Conservation (phyloP, 768 basidiomycete species). For the Suillus placidus region DNA sequence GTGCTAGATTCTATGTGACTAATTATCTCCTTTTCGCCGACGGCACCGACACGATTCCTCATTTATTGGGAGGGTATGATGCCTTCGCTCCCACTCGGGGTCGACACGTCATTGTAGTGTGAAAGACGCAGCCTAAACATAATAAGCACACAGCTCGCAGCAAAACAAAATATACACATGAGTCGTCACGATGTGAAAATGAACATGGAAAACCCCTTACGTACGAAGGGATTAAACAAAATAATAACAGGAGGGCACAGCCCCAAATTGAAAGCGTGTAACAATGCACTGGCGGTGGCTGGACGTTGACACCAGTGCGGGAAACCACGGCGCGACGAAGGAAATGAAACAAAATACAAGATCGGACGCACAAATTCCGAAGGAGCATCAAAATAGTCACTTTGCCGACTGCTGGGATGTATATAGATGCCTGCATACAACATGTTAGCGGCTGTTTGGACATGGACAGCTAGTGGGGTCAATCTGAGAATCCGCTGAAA, state of each 20-base stretch:
- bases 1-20: constrained; percentile 1
- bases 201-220: background rate
- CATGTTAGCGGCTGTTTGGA: background rate
- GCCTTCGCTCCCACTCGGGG: constrained; percentile 15
- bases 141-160: background rate
- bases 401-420: constrained; percentile 96
- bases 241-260: background rate
- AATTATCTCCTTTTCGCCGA: background rate
- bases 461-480: background rate
- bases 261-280: background rate
- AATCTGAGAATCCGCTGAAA: constrained; percentile 8
- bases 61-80: constrained; percentile 7
- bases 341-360: background rate
- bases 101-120: constrained; percentile 26
- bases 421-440: constrained; percentile 76
- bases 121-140: constrained; percentile 31
- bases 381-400: constrained; percentile 98
- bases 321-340: background rate
- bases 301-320: background rate
- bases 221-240: background rate
- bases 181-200: background rate
- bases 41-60: background rate
- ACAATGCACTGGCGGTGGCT: background rate
- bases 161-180: background rate
- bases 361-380: constrained; percentile 77